Percentiles rank a stretch among this genome's conserved stretches.
phyloP scores from a whole-genome alignment of 83 land plant species.

The Picea engelmannii region DNA sequence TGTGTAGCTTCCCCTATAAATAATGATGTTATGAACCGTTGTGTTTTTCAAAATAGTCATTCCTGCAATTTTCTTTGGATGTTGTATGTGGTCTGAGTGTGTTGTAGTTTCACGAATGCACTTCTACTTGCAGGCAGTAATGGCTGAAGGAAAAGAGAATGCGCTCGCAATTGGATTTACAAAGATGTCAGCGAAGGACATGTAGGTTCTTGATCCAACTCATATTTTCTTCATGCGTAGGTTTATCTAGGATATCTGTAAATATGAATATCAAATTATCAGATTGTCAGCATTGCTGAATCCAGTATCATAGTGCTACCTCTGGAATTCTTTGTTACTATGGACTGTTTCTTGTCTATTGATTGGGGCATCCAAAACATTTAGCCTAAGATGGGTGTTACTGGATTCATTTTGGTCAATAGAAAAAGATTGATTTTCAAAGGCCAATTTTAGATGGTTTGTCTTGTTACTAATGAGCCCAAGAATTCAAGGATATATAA shows the following conservation, averaged over 20 bases:
- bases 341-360: conserved; percentile 1
- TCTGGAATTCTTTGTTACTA: not conserved
- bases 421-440: no score
- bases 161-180: conserved; percentile 99
- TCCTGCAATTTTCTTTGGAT: not conserved
- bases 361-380: not conserved
- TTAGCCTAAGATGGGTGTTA: no score
- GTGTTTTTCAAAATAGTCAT: not conserved
- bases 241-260: not conserved
- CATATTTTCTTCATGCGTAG: not conserved
- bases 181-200: conserved; percentile 96
- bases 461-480: no score
- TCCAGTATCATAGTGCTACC: not conserved
- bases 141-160: conserved; percentile 99
- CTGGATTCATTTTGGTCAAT: no score
- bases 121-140: conserved; percentile 69
- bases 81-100: not conserved
- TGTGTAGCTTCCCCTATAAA: not conserved
- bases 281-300: not conserved
- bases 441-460: no score
- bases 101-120: not conserved
- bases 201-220: conserved; percentile 53
- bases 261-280: not conserved
- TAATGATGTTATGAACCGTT: not conserved
- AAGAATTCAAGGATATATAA: no score